Evolutionary conservation across 2,329 filamentous ascomycete genomes (phyloP).

Genomic region (Onygenales sp.): DNA sequence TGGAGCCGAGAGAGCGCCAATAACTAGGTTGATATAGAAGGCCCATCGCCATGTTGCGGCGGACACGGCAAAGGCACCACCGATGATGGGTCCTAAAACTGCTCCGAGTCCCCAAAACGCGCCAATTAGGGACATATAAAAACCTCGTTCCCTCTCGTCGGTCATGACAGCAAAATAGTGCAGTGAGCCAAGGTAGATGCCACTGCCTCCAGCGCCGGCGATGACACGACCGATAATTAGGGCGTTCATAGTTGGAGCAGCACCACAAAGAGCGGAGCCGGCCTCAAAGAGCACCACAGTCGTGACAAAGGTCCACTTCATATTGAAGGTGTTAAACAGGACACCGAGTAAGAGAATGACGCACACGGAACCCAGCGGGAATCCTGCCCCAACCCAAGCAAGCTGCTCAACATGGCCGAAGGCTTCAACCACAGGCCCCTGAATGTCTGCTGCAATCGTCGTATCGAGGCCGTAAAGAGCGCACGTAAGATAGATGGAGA

Average conservation of each 20-base stretch:
- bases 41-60: slow-evolving; percentile 26
- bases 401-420: slow-evolving; percentile 1
- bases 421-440: slow-evolving; percentile 20
- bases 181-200: slow-evolving; percentile 19
- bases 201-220: slow-evolving; percentile 22
- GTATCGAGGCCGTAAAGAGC: background rate
- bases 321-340: slow-evolving; percentile 34
- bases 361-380: slow-evolving; percentile 33
- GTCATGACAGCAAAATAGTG: slow-evolving; percentile 2
- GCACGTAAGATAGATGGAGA: background rate
- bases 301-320: slow-evolving; percentile 32
- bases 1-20: slow-evolving; percentile 31
- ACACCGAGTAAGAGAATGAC: slow-evolving; percentile 31
- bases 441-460: background rate
- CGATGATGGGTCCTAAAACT: slow-evolving; percentile 30
- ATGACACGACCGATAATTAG: slow-evolving; percentile 32
- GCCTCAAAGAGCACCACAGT: slow-evolving; percentile 21
- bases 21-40: slow-evolving; percentile 45
- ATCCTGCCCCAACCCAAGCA: slow-evolving; percentile 12
- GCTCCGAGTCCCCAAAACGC: slow-evolving; percentile 28
- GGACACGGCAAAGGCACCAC: slow-evolving; percentile 24
- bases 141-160: background rate
- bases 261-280: slow-evolving; percentile 32
- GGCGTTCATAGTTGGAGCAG: slow-evolving; percentile 33
- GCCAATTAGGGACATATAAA: slow-evolving; percentile 13